Evolutionary conservation across 140 eudicot species (phyloP).

Genomic region (Erigeron philadelphicus): DNA sequence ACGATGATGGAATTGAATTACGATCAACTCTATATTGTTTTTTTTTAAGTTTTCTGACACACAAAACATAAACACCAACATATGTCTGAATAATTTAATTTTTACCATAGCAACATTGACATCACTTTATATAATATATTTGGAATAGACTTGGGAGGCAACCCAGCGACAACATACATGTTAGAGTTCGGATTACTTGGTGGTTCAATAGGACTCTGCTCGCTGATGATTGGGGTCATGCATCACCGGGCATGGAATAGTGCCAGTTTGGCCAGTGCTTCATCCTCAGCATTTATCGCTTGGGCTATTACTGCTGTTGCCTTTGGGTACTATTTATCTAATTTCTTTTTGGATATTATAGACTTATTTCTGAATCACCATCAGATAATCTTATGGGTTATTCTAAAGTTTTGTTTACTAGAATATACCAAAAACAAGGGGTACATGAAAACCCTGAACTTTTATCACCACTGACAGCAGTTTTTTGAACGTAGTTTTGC

Average conservation of each 20-base stretch:
- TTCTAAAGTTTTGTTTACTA: too few species aligned
- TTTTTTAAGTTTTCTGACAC: too few species aligned
- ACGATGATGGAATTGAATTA: too few species aligned
- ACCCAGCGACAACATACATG: constrained; percentile 68
- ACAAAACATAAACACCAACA: too few species aligned
- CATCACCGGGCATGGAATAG: constrained; percentile 64
- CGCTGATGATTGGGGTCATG: constrained; percentile 46
- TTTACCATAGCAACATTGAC: background rate
- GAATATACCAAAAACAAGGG: too few species aligned
- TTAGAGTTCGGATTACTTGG: constrained; percentile 61
- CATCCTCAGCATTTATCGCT: constrained; percentile 54
- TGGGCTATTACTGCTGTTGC: constrained; percentile 72
- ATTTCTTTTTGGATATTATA: background rate
- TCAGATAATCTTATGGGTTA: too few species aligned
- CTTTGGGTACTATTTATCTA: constrained; percentile 45
- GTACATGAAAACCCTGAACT: too few species aligned
- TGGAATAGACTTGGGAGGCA: constrained; percentile 72
- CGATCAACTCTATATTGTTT: too few species aligned
- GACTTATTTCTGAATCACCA: background rate
- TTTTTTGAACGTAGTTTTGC: constrained; percentile 41
- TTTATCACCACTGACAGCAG: background rate
- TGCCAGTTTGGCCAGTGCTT: constrained; percentile 56
- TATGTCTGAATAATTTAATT: too few species aligned
- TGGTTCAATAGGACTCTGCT: constrained; percentile 60
- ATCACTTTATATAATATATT: background rate